Evolutionary conservation across 2,329 filamentous ascomycete species (phyloP).

Genomic region (Teratosphaeriaceae sp.): DNA sequence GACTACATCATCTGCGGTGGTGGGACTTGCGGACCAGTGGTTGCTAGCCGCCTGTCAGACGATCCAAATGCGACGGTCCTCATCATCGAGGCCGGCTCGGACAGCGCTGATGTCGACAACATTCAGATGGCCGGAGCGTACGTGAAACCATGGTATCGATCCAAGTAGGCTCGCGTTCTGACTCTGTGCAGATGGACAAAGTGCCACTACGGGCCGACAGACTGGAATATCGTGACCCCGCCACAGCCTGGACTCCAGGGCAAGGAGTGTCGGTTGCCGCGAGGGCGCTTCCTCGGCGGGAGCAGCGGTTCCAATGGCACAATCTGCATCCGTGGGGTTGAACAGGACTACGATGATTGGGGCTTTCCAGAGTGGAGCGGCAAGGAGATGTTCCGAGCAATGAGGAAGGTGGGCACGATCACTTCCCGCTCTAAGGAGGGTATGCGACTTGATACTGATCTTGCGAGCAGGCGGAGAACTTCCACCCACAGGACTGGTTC

Average conservation of each 20-base stretch:
- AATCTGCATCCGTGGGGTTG: constrained; percentile 36
- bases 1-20: constrained; percentile 23
- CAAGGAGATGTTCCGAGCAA: constrained; percentile 24
- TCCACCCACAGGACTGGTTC: constrained; percentile 22
- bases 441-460: constrained; percentile 1
- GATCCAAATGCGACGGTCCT: constrained; percentile 19
- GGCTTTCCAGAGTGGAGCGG: constrained; percentile 23
- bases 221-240: constrained; percentile 40
- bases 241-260: constrained; percentile 30
- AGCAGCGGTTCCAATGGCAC: constrained; percentile 40
- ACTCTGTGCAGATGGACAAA: constrained; percentile 31
- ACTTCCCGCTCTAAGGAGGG: too few species aligned
- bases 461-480: constrained; percentile 16
- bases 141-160: constrained; percentile 4
- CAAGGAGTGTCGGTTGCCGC: constrained; percentile 37
- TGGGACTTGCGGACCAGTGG: constrained; percentile 20
- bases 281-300: constrained; percentile 39
- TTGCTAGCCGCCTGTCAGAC: constrained; percentile 21
- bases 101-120: constrained; percentile 36
- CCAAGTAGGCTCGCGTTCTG: not conserved
- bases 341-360: constrained; percentile 36
- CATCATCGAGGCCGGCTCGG: constrained; percentile 20
- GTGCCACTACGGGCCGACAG: constrained; percentile 37
- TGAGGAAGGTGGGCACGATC: constrained; percentile 17
- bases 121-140: constrained; percentile 40